Evolutionary conservation across 129 eudicot genomes (phyloP).

Genomic region (Smallanthus sonchifolius): DNA sequence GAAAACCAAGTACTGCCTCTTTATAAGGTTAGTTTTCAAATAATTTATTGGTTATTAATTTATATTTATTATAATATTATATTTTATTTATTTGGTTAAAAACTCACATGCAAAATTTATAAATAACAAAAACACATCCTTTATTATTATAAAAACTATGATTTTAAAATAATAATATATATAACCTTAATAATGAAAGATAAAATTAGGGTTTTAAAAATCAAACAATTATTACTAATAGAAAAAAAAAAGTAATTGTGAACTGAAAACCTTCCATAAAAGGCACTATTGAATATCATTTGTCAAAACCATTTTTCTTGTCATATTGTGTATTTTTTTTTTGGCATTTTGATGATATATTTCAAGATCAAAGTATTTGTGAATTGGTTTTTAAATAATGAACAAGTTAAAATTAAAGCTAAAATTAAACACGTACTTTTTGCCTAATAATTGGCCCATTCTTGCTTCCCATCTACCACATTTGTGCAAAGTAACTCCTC

Average conservation of each 20-base stretch:
- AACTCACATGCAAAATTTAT: not conserved
- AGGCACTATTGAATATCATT: not conserved
- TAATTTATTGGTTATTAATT: conserved; percentile 14
- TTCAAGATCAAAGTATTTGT: not conserved
- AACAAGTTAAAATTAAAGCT: not conserved
- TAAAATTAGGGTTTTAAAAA: not conserved
- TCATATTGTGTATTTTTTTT: not conserved
- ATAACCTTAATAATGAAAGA: not conserved
- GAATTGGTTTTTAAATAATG: not conserved
- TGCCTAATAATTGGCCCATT: conserved; percentile 98
- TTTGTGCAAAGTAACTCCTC: conserved; percentile 96
- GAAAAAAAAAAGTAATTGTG: not conserved
- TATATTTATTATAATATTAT: not conserved
- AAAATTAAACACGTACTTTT: conserved; percentile 54
- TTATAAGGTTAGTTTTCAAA: conserved; percentile 34
- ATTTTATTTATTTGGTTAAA: not conserved
- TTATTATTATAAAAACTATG: too few species aligned
- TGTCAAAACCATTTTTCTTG: not conserved
- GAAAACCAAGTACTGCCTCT: conserved; percentile 34
- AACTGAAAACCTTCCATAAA: not conserved
- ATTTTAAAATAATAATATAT: not conserved
- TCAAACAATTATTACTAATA: not conserved
- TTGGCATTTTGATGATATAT: not conserved
- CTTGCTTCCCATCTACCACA: conserved; percentile 99
- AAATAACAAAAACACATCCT: not conserved